These are phyloP conservation scores for Nannochloris sp. DNA, from an alignment of 139 green algal species.

Conservation along the genomic window DNA sequence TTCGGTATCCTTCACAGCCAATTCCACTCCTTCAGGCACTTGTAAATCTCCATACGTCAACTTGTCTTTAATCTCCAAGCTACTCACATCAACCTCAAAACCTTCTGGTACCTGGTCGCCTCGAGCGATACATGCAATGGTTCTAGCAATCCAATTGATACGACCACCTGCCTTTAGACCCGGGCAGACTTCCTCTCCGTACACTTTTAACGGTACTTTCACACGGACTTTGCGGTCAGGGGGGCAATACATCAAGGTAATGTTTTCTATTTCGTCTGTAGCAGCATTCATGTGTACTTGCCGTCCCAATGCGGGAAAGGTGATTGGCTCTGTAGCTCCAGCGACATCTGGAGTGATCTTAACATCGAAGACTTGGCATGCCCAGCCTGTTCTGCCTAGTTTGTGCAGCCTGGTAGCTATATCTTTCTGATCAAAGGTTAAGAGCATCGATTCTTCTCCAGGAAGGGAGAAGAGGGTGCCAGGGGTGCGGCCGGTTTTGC, in stretches of 20 bases:
- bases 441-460: slow-evolving; percentile 11
- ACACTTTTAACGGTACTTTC: slow-evolving; percentile 33
- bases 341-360: not conserved
- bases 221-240: slow-evolving; percentile 26
- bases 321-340: not conserved
- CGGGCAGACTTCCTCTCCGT: slow-evolving; percentile 35
- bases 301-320: slow-evolving; percentile 17
- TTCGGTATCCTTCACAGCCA: slow-evolving; percentile 8
- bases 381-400: slow-evolving; percentile 19
- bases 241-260: slow-evolving; percentile 42
- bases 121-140: slow-evolving; percentile 7
- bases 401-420: slow-evolving; percentile 9
- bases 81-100: slow-evolving; percentile 33
- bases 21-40: slow-evolving; percentile 4
- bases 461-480: slow-evolving; percentile 30
- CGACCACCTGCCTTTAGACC: slow-evolving; percentile 40
- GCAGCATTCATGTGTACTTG: slow-evolving; percentile 37
- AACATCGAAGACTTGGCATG: slow-evolving; percentile 25
- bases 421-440: slow-evolving; percentile 19
- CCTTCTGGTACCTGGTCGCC: slow-evolving; percentile 9
- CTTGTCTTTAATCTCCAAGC: slow-evolving; percentile 31
- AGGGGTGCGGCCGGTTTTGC: slow-evolving; percentile 15
- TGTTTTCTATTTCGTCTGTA: slow-evolving; percentile 41
- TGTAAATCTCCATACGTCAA: slow-evolving; percentile 4
- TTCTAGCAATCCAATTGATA: slow-evolving; percentile 31